Conservation (phyloP, 2,329 filamentous ascomycete species). For the Fusarium metavorans region DNA sequence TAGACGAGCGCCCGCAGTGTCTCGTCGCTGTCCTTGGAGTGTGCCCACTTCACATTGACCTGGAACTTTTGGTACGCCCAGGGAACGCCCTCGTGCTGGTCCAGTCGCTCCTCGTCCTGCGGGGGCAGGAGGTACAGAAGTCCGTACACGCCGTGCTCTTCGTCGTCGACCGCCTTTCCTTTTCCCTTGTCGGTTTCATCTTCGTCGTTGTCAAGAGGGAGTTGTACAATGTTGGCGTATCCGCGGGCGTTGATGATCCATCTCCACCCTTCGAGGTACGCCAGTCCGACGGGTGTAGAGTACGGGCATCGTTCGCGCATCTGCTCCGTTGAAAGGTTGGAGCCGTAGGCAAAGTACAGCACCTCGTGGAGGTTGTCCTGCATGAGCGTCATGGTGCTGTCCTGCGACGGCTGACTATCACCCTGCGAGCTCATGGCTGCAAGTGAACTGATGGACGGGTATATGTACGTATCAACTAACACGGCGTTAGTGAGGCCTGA, state of each 20-base stretch:
- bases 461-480: constrained; percentile 7
- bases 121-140: constrained; percentile 65
- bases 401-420: constrained; percentile 51
- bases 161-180: not conserved
- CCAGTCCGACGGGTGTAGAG: constrained; percentile 68
- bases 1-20: constrained; percentile 66
- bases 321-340: constrained; percentile 74
- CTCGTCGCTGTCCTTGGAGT: constrained; percentile 37
- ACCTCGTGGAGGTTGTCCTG: constrained; percentile 51
- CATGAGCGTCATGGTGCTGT: constrained; percentile 51
- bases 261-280: constrained; percentile 64
- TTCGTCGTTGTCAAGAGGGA: constrained; percentile 19
- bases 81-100: constrained; percentile 73
- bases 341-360: constrained; percentile 78
- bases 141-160: constrained; percentile 63
- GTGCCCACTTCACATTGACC: constrained; percentile 49
- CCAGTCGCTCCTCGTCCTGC: constrained; percentile 64
- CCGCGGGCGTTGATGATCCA: constrained; percentile 77
- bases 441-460: not conserved
- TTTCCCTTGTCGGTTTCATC: constrained; percentile 7
- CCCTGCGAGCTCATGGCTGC: constrained; percentile 45
- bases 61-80: constrained; percentile 67
- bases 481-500: not conserved
- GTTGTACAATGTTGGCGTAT: constrained; percentile 75
- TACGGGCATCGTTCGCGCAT: constrained; percentile 73